Percentiles rank a stretch among this genome's conserved stretches.
Conservation (phyloP, 2,329 filamentous ascomycete species). For the Diaporthe vexans region DNA sequence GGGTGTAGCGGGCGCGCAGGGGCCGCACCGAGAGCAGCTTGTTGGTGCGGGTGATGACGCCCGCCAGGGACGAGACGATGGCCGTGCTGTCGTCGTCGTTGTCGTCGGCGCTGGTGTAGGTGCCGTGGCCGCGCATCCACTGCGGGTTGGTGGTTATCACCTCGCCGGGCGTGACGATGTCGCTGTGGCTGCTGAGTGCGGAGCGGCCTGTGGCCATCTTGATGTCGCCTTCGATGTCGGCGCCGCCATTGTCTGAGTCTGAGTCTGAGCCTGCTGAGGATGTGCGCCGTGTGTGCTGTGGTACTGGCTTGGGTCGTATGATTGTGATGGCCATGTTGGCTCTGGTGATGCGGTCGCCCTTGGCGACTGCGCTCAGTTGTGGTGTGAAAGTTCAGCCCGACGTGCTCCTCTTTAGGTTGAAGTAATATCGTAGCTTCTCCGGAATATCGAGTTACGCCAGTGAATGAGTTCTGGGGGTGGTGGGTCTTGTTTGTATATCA, state of each 20-base stretch:
- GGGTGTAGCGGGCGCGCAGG: constrained; percentile 91
- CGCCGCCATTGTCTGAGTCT: constrained; percentile 53
- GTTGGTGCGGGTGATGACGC: constrained; percentile 93
- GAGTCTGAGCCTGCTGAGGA: constrained; percentile 47
- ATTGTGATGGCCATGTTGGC: constrained; percentile 51
- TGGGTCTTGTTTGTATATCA: neutral
- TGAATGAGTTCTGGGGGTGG: neutral
- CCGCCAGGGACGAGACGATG: constrained; percentile 92
- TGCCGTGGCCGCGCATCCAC: constrained; percentile 99
- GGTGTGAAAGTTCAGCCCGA: too few species aligned
- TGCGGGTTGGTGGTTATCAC: constrained; percentile 91
- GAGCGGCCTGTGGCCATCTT: constrained; percentile 56
- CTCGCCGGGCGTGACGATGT: constrained; percentile 90
- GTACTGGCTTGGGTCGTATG: constrained; percentile 46
- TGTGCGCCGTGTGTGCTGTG: constrained; percentile 33
- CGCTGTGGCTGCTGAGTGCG: constrained; percentile 41
- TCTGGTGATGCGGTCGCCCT: neutral
- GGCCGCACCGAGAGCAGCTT: constrained; percentile 94
- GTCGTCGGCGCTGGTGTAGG: constrained; percentile 64
- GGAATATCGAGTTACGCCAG: neutral
- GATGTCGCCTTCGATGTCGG: constrained; percentile 59
- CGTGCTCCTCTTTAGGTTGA: neutral
- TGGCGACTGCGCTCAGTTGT: neutral
- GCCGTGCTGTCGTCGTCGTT: constrained; percentile 68
- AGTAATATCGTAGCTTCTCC: neutral